These are phyloP conservation scores for Geosmithia putterillii DNA, from an alignment of 2,329 filamentous ascomycete species.

Conservation along the genomic window DNA sequence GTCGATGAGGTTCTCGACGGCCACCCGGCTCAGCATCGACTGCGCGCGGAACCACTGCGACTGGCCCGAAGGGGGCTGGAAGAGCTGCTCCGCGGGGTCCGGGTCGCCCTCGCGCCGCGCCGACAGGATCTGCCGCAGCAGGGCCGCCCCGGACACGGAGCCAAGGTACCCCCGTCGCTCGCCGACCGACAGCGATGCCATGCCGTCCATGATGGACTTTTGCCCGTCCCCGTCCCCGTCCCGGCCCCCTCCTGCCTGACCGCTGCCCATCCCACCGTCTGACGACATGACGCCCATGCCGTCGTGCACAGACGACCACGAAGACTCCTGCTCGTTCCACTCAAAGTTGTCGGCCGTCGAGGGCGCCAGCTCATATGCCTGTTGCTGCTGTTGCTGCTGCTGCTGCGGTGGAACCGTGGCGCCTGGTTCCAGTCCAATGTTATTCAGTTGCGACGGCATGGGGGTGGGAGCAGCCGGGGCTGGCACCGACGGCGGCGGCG, in stretches of 20 bases:
- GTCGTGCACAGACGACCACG: neutral
- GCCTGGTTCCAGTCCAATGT: neutral
- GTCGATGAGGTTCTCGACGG: constrained; percentile 20
- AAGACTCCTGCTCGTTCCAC: constrained; percentile 2
- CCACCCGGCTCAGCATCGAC: constrained; percentile 3
- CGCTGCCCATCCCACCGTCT: neutral
- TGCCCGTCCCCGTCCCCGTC: no score
- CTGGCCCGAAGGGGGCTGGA: constrained; percentile 1
- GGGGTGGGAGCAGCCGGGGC: neutral
- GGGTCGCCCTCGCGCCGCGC: neutral
- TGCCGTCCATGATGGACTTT: constrained; percentile 14
- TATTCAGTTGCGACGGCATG: neutral
- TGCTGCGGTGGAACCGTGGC: neutral
- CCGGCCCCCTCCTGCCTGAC: no score
- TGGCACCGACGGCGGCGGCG: neutral
- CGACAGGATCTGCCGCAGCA: constrained; percentile 15
- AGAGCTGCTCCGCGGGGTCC: neutral
- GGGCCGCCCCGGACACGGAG: constrained; percentile 29
- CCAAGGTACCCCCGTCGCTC: constrained; percentile 31
- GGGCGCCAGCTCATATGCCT: neutral
- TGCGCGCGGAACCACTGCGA: constrained; percentile 1
- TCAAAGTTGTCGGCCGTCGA: constrained; percentile 1
- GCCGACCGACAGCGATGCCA: constrained; percentile 21
- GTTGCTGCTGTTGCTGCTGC: neutral
- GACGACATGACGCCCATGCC: neutral